Evolutionary conservation across 768 basidiomycete species (phyloP).

Genomic region (Clavaria fumosa): DNA sequence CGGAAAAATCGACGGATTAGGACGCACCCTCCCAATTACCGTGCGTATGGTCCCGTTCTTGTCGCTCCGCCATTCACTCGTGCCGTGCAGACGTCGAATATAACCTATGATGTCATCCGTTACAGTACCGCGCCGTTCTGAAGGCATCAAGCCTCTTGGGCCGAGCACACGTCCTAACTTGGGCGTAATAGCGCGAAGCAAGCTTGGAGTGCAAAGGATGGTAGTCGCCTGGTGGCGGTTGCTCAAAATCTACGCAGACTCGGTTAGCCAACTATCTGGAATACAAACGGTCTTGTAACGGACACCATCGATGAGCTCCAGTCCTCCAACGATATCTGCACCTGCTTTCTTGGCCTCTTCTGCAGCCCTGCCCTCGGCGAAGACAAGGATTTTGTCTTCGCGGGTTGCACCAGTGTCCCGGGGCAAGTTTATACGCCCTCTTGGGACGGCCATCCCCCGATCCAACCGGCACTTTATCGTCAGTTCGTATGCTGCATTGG

Average conservation of each 20-base stretch:
- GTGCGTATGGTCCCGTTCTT: conserved; percentile 71
- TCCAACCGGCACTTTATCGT: conserved; percentile 66
- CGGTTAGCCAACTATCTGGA: background rate
- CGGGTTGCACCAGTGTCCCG: conserved; percentile 57
- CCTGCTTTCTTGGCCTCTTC: conserved; percentile 79
- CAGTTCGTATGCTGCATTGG: conserved; percentile 65
- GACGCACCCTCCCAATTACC: conserved; percentile 58
- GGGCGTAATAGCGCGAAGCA: conserved; percentile 65
- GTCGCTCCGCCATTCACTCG: conserved; percentile 90
- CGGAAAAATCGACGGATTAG: conserved; percentile 2
- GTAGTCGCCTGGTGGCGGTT: conserved; percentile 68
- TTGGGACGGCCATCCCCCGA: conserved; percentile 69
- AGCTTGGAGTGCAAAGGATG: conserved; percentile 67
- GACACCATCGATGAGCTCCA: conserved; percentile 79
- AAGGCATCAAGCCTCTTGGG: conserved; percentile 91
- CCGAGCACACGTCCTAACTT: conserved; percentile 67
- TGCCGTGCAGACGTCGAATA: conserved; percentile 63
- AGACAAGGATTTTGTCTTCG: conserved; percentile 77
- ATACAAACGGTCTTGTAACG: conserved; percentile 16
- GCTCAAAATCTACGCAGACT: conserved; percentile 41
- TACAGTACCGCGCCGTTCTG: conserved; percentile 85
- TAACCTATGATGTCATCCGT: conserved; percentile 78
- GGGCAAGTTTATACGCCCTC: conserved; percentile 79
- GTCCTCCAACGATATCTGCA: conserved; percentile 81
- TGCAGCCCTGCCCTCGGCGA: conserved; percentile 73